Evolutionary conservation across 2,329 filamentous ascomycete species (phyloP).

Genomic region (Alternaria infectoria): DNA sequence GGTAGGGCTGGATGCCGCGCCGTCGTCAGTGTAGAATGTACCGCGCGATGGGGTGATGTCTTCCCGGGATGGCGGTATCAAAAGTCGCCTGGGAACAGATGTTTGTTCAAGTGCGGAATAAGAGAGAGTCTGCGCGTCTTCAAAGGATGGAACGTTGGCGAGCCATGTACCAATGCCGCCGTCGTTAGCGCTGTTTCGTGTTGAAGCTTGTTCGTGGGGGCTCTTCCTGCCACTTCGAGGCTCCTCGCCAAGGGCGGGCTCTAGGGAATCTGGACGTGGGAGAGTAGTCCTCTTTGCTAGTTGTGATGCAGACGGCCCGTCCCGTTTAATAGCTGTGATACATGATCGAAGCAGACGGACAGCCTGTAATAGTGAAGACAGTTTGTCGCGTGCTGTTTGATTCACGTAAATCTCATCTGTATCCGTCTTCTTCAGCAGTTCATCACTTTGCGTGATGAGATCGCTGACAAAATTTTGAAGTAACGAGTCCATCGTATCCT

Average conservation of each 20-base stretch:
- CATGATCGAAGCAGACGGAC: constrained; percentile 32
- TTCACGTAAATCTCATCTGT: constrained; percentile 34
- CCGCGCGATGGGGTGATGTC: constrained; percentile 26
- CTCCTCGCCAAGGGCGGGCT: constrained; percentile 27
- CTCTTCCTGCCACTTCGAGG: constrained; percentile 26
- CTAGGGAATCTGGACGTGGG: constrained; percentile 31
- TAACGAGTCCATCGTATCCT: constrained; percentile 28
- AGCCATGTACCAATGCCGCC: constrained; percentile 40
- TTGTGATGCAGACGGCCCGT: constrained; percentile 12
- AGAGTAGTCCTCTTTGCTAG: constrained; percentile 22
- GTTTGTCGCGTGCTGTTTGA: constrained; percentile 30
- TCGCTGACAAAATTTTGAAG: constrained; percentile 23
- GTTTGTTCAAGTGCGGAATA: constrained; percentile 16
- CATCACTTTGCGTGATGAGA: constrained; percentile 25
- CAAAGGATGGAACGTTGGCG: constrained; percentile 33
- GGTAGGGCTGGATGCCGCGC: constrained; percentile 26
- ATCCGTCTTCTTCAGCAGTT: constrained; percentile 32
- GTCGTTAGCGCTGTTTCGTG: constrained; percentile 15
- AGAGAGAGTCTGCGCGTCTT: constrained; percentile 22
- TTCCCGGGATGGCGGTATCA: constrained; percentile 17
- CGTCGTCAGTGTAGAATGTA: constrained; percentile 42
- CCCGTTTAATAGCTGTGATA: constrained; percentile 26
- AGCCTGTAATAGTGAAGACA: constrained; percentile 31
- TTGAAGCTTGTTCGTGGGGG: constrained; percentile 15
- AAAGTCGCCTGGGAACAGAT: constrained; percentile 1